Percentiles rank a stretch among this genome's conserved stretches.
phyloP scores from a whole-genome alignment of 2,329 filamentous ascomycete genomes.

The Xylaria sp. region DNA sequence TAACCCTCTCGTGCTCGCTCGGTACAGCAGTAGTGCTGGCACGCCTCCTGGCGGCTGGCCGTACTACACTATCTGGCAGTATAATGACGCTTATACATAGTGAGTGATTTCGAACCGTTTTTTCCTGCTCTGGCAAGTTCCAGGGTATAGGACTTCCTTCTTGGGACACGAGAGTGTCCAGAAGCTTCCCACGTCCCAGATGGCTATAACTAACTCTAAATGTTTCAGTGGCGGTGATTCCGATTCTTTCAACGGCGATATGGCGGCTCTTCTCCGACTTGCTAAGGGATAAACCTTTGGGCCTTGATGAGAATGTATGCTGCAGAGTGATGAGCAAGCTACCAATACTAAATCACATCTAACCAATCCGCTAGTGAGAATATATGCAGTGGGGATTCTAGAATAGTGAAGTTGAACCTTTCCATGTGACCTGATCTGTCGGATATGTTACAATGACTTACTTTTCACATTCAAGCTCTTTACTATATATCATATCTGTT shows the following conservation, averaged over 20 bases:
- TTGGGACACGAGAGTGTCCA: background rate
- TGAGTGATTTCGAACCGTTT: background rate
- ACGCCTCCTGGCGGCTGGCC: constrained; percentile 62
- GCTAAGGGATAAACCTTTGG: constrained; percentile 38
- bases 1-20: constrained; percentile 60
- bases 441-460: no score
- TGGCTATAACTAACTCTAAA: background rate
- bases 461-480: no score
- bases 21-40: constrained; percentile 55
- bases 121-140: background rate
- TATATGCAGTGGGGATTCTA: no score
- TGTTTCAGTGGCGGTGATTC: constrained; percentile 58
- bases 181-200: background rate
- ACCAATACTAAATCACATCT: no score
- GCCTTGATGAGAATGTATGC: background rate
- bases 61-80: constrained; percentile 66
- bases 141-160: background rate
- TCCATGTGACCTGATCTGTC: no score
- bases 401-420: no score
- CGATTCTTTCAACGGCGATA: constrained; percentile 61
- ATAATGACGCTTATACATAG: constrained; percentile 58
- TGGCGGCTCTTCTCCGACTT: constrained; percentile 39
- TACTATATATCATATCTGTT: background rate
- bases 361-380: no score
- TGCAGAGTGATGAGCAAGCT: background rate